phyloP scores from a whole-genome alignment of 2,329 filamentous ascomycete genomes.

The Rutstroemia sp. region DNA sequence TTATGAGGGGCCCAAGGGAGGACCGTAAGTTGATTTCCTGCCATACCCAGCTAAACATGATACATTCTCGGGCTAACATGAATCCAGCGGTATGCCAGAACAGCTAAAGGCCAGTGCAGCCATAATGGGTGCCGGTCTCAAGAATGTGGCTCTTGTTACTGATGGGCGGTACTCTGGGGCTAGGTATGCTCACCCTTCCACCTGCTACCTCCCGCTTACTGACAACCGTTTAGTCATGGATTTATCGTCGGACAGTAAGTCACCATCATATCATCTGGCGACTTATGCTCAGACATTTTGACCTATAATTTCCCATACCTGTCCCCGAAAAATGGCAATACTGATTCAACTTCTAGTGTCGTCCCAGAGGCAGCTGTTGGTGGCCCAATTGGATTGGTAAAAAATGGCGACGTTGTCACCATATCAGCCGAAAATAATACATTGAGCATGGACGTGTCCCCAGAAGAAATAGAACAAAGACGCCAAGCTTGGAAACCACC shows the following conservation, averaged over 20 bases:
- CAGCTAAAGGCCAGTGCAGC: constrained; percentile 82
- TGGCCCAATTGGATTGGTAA: constrained; percentile 78
- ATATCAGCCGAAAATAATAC: constrained; percentile 77
- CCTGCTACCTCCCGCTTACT: neutral
- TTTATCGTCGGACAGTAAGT: constrained; percentile 77
- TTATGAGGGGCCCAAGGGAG: constrained; percentile 89
- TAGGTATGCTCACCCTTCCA: constrained; percentile 44
- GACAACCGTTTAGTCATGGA: constrained; percentile 35
- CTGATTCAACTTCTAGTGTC: constrained; percentile 37
- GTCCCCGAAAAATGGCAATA: neutral
- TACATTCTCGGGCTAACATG: neutral
- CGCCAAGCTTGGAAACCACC: constrained; percentile 64
- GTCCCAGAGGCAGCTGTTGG: constrained; percentile 85
- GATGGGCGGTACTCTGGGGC: constrained; percentile 87
- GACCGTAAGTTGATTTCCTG: constrained; percentile 40
- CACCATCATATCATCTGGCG: too few species aligned
- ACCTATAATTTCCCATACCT: too few species aligned
- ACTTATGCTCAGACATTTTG: neutral
- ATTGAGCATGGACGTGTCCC: constrained; percentile 58
- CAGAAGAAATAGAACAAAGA: constrained; percentile 60
- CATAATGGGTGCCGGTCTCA: constrained; percentile 86
- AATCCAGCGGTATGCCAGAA: constrained; percentile 74
- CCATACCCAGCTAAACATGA: too few species aligned
- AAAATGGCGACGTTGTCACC: constrained; percentile 73
- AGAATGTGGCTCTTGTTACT: constrained; percentile 83